These are phyloP conservation scores for Tephrocybe sp. DNA, from an alignment of 768 basidiomycete species.

Conservation along the genomic window DNA sequence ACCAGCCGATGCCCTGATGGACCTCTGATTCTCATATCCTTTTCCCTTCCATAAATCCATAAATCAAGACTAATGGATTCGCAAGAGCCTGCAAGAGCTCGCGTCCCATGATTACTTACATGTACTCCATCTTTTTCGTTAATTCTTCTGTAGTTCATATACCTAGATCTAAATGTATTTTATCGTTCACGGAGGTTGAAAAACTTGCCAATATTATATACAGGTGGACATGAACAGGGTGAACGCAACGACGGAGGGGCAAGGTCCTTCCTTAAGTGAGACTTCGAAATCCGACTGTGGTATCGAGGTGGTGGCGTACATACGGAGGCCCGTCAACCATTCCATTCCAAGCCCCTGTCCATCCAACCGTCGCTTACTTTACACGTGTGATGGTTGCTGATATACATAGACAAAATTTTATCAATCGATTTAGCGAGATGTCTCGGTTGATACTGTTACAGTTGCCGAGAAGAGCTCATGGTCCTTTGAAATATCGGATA, in stretches of 20 bases:
- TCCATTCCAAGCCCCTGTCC: constrained; percentile 2
- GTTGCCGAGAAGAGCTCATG: no score
- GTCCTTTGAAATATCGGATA: no score
- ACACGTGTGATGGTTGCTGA: background rate
- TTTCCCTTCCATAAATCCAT: constrained; percentile 6
- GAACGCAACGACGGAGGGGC: background rate
- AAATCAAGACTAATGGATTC: constrained; percentile 18
- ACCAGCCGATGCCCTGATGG: constrained; percentile 46
- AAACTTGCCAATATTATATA: constrained; percentile 5
- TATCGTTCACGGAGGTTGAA: constrained; percentile 5
- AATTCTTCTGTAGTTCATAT: constrained; percentile 24
- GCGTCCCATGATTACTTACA: no score
- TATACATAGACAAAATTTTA: no score
- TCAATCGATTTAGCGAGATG: no score
- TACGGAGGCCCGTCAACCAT: background rate
- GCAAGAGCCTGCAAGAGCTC: no score
- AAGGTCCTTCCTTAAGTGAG: background rate
- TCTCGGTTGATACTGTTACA: no score
- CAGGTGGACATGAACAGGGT: background rate
- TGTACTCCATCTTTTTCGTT: no score
- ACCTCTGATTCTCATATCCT: constrained; percentile 10
- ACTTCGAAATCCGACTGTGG: background rate
- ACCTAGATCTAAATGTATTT: constrained; percentile 28
- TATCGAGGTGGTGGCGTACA: background rate
- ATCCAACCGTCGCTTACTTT: background rate